Conservation (phyloP, 2,329 filamentous ascomycete species). For the Aspergillus quadricinctus region DNA sequence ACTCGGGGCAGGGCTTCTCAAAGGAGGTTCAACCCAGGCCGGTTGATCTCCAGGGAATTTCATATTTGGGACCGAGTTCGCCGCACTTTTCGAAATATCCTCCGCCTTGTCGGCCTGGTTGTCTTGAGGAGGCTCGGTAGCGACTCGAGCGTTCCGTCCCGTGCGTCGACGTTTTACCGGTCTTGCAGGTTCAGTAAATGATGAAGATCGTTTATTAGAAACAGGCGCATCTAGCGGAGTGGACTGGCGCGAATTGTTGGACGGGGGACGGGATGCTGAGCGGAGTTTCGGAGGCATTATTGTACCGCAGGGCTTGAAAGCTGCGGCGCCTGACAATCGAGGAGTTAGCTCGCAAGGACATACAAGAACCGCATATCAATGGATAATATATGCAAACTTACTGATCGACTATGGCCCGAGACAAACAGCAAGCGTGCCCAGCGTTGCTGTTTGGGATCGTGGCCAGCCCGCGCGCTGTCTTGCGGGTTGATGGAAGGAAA, state of each 20-base stretch:
- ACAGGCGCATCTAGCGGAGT: constrained; percentile 23
- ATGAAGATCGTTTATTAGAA: constrained; percentile 15
- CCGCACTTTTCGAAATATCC: constrained; percentile 5
- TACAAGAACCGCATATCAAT: constrained; percentile 1
- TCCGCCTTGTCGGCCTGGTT: constrained; percentile 8
- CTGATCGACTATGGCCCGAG: constrained; percentile 19
- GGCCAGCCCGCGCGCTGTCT: constrained; percentile 28
- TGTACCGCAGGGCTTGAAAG: constrained; percentile 17
- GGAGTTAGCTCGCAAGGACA: constrained; percentile 19
- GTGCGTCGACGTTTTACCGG: constrained; percentile 31
- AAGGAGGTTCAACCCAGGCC: constrained; percentile 55
- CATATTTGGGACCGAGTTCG: constrained; percentile 8
- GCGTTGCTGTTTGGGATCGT: constrained; percentile 28
- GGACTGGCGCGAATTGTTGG: constrained; percentile 30
- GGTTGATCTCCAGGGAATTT: constrained; percentile 4
- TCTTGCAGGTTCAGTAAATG: constrained; percentile 25
- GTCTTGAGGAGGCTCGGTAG: constrained; percentile 19
- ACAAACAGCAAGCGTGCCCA: constrained; percentile 26
- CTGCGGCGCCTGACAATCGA: constrained; percentile 13
- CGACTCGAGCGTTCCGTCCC: constrained; percentile 23
- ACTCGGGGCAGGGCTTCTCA: constrained; percentile 57
- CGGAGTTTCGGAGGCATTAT: constrained; percentile 35
- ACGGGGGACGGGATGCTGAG: constrained; percentile 28
- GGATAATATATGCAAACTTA: constrained; percentile 12
- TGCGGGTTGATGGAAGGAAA: constrained; percentile 25